A percentile compares a stretch with the other conserved stretches of the same genome.
phyloP scores from a whole-genome alignment of 2,329 filamentous ascomycete species.

The Verticillium alfalfae region DNA sequence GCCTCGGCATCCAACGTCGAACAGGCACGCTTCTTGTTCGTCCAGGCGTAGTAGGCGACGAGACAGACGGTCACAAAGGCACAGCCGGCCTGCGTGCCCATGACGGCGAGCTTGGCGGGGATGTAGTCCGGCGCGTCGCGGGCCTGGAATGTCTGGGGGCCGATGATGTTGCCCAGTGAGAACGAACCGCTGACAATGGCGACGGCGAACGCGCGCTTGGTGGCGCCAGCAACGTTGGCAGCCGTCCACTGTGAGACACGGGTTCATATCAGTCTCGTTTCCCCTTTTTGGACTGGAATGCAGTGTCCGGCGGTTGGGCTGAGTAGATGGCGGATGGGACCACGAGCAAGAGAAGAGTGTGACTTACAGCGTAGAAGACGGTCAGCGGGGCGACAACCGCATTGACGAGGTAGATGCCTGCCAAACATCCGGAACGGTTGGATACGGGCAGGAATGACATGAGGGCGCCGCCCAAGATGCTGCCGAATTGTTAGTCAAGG shows the following conservation, averaged over 20 bases:
- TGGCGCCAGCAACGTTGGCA: slow-evolving; percentile 45
- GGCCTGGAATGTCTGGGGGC: slow-evolving; percentile 49
- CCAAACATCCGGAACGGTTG: slow-evolving; percentile 40
- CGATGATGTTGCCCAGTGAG: slow-evolving; percentile 50
- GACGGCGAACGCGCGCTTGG: slow-evolving; percentile 45
- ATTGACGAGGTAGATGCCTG: slow-evolving; percentile 46
- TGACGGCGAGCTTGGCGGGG: slow-evolving; percentile 49
- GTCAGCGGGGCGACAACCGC: slow-evolving; percentile 39
- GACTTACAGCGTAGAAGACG: slow-evolving; percentile 37
- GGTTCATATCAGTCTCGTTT: background rate
- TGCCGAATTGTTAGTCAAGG: slow-evolving; percentile 8
- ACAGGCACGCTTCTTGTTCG: slow-evolving; percentile 31
- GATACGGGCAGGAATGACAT: slow-evolving; percentile 45
- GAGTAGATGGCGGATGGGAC: background rate
- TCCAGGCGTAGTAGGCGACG: slow-evolving; percentile 44
- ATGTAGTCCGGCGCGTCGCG: slow-evolving; percentile 45
- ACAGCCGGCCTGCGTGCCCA: slow-evolving; percentile 42
- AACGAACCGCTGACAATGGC: slow-evolving; percentile 44
- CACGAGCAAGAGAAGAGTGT: background rate
- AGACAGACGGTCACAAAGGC: slow-evolving; percentile 34
- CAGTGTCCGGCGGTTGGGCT: background rate
- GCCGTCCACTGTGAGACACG: slow-evolving; percentile 32
- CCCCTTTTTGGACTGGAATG: background rate
- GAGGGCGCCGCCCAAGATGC: slow-evolving; percentile 41
- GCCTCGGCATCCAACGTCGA: slow-evolving; percentile 7